phyloP scores from a whole-genome alignment of 2,329 filamentous ascomycete genomes.

The Monilinia fructicola region DNA sequence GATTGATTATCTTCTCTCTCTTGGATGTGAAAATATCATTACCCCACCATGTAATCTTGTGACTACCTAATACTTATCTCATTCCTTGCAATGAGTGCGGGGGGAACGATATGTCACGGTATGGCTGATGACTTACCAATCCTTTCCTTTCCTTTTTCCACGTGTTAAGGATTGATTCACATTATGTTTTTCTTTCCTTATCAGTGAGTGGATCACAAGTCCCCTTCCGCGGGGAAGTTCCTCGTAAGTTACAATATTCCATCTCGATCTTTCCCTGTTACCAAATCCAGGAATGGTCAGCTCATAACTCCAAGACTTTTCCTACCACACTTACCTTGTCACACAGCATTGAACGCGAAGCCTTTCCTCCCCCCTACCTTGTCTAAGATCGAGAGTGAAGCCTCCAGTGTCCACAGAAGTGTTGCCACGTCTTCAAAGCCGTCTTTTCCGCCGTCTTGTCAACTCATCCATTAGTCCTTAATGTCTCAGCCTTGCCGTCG shows the following conservation, averaged over 20 bases:
- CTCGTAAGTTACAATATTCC: background rate
- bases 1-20: background rate
- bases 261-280: slow-evolving; percentile 1
- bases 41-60: background rate
- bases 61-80: background rate
- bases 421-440: slow-evolving; percentile 15
- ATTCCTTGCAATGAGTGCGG: background rate
- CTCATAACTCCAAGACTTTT: slow-evolving; percentile 4
- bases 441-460: background rate
- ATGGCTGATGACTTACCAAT: background rate
- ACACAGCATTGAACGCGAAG: background rate
- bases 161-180: background rate
- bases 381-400: background rate
- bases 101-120: background rate
- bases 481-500: slow-evolving; percentile 8
- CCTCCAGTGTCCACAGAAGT: slow-evolving; percentile 1
- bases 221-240: background rate
- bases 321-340: background rate
- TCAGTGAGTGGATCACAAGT: background rate
- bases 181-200: background rate
- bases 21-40: background rate
- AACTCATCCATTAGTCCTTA: slow-evolving; percentile 1
- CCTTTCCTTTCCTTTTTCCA: background rate
- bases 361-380: background rate
- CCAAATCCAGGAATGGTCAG: background rate